Evolutionary conservation across 805 yeast genomes (phyloP).

Genomic region (Starmerella gropengiesseri): DNA sequence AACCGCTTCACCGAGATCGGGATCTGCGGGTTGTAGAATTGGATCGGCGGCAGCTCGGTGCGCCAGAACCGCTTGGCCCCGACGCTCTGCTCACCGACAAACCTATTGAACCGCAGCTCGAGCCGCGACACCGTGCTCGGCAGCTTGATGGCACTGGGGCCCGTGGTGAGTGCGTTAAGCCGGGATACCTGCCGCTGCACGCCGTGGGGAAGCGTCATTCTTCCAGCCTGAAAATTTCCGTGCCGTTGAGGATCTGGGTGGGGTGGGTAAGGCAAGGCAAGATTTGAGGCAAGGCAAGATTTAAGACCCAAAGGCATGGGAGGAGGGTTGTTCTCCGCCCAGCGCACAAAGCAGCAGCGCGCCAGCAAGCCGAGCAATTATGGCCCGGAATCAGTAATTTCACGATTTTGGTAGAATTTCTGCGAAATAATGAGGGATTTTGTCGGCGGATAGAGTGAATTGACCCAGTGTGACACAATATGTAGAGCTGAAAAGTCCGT

Average conservation of each 20-base stretch:
- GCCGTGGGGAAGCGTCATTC: slow-evolving; percentile 23
- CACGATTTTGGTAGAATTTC: no score
- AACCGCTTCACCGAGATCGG: slow-evolving; percentile 52
- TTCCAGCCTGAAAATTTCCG: background rate
- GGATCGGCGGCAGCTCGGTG: slow-evolving; percentile 58
- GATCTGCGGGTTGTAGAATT: slow-evolving; percentile 69
- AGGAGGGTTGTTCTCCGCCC: no score
- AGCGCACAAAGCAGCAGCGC: no score
- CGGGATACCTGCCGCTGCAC: slow-evolving; percentile 24
- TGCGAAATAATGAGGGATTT: no score
- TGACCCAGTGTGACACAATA: no score
- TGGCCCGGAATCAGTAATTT: no score
- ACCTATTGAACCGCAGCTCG: slow-evolving; percentile 23
- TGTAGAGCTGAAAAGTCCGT: no score
- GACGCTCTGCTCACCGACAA: slow-evolving; percentile 14
- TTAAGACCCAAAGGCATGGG: no score
- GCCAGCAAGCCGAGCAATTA: no score
- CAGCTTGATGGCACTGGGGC: slow-evolving; percentile 27
- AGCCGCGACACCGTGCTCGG: slow-evolving; percentile 23
- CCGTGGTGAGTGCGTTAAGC: slow-evolving; percentile 26
- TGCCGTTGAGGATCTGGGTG: no score
- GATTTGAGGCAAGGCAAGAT: background rate
- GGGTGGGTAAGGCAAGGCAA: no score
- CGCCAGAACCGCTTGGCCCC: slow-evolving; percentile 58
- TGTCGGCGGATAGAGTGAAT: no score